Conservation (phyloP, 2,329 filamentous ascomycete species). For the Mariannaea elegans region DNA sequence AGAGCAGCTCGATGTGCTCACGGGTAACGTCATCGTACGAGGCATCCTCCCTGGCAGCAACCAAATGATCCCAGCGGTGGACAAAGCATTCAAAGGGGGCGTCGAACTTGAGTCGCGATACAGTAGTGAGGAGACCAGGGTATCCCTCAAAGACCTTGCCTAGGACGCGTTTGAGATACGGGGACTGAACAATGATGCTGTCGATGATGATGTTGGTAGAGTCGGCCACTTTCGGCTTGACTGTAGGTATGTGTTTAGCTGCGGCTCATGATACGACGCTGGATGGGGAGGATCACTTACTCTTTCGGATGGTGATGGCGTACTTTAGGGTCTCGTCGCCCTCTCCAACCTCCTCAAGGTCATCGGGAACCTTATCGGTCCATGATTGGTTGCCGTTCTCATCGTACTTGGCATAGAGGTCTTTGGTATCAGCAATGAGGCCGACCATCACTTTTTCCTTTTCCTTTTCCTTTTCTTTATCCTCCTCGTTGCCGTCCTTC, state of each 20-base stretch:
- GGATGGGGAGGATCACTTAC: constrained; percentile 24
- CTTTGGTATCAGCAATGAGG: constrained; percentile 50
- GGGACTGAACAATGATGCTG: constrained; percentile 71
- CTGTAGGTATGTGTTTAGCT: constrained; percentile 10
- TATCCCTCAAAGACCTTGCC: constrained; percentile 64
- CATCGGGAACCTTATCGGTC: constrained; percentile 63
- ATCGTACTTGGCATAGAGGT: constrained; percentile 56
- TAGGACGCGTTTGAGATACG: constrained; percentile 66
- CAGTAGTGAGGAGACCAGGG: constrained; percentile 65
- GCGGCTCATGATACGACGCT: background rate
- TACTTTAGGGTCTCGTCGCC: constrained; percentile 69
- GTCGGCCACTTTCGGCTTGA: constrained; percentile 60
- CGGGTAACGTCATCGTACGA: constrained; percentile 53
- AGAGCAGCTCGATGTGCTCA: constrained; percentile 57
- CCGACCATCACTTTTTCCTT: constrained; percentile 42
- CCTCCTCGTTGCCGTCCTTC: constrained; percentile 9
- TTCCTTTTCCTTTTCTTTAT: constrained; percentile 15
- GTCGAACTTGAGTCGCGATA: constrained; percentile 68
- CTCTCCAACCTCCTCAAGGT: constrained; percentile 65
- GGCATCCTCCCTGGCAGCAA: constrained; percentile 50
- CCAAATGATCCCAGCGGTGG: constrained; percentile 67
- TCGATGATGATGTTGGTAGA: constrained; percentile 68
- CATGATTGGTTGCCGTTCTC: constrained; percentile 61
- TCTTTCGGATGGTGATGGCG: constrained; percentile 67
- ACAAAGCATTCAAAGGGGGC: constrained; percentile 71